Conservation (phyloP, 371 early-diverging fungal genomes). For the Rhizopus delemar region DNA sequence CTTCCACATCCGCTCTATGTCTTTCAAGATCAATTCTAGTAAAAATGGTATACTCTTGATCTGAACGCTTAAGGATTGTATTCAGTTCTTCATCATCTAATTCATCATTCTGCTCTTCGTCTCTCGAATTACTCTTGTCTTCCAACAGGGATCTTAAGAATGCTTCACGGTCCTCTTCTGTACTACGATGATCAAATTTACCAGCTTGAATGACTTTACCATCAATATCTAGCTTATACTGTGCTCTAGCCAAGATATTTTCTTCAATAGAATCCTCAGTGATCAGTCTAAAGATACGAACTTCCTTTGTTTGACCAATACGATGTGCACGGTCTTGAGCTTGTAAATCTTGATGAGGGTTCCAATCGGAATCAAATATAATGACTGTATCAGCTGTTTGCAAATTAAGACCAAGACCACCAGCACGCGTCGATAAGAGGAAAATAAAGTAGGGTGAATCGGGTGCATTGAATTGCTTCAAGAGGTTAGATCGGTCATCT, state of each 20-base stretch:
- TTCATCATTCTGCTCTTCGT: conserved; percentile 61
- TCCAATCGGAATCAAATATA: conserved; percentile 99
- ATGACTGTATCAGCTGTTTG: conserved; percentile 99
- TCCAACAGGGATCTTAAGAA: conserved; percentile 84
- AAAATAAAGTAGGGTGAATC: conserved; percentile 91
- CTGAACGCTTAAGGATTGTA: conserved; percentile 46
- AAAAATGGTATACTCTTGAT: conserved; percentile 48
- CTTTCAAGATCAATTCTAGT: conserved; percentile 53
- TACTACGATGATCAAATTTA: conserved; percentile 96
- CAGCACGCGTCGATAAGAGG: conserved; percentile 97
- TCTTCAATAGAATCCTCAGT: conserved; percentile 96
- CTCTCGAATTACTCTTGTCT: conserved; percentile 58
- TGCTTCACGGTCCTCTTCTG: conserved; percentile 90
- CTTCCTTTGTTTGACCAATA: conserved; percentile 99
- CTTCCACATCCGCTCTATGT: conserved; percentile 39
- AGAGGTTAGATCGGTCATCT: conserved; percentile 83
- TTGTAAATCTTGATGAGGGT: conserved; percentile 98
- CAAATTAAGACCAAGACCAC: conserved; percentile 99
- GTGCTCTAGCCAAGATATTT: conserved; percentile 92
- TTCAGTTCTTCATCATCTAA: conserved; percentile 78
- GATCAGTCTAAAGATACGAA: conserved; percentile 95
- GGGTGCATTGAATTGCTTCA: conserved; percentile 82
- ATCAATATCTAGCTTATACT: conserved; percentile 95
- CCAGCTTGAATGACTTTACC: conserved; percentile 99
- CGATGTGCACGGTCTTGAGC: conserved; percentile 99